Percentiles rank a stretch among this genome's conserved stretches.
These are phyloP conservation scores for Trichoderma asperellum DNA, from an alignment of 2,329 filamentous ascomycete genomes.

Conservation along the genomic window DNA sequence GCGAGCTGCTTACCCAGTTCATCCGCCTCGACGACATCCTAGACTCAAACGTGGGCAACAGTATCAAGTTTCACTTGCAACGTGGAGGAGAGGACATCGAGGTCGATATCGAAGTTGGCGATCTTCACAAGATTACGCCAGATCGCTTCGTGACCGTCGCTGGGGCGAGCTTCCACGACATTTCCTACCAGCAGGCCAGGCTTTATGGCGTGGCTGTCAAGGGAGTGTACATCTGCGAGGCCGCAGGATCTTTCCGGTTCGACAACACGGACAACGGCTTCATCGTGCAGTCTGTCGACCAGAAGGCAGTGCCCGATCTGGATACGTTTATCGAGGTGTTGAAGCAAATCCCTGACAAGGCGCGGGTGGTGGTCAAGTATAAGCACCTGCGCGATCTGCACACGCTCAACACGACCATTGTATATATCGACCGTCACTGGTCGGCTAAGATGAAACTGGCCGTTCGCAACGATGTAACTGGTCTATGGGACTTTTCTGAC, in stretches of 20 bases:
- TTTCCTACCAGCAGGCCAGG: conserved; percentile 97
- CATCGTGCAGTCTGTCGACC: conserved; percentile 90
- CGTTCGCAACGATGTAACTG: conserved; percentile 84
- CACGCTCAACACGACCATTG: conserved; percentile 88
- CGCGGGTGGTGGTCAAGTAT: conserved; percentile 91
- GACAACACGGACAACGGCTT: conserved; percentile 90
- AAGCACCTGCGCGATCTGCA: conserved; percentile 94
- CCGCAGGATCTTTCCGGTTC: conserved; percentile 91
- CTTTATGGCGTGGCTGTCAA: conserved; percentile 90
- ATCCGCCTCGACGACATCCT: conserved; percentile 88
- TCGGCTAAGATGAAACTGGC: conserved; percentile 92
- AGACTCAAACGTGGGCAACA: conserved; percentile 80
- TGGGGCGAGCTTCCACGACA: conserved; percentile 90
- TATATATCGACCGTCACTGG: conserved; percentile 95
- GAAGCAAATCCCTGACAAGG: conserved; percentile 78
- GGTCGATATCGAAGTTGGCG: conserved; percentile 81
- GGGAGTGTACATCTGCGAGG: conserved; percentile 94
- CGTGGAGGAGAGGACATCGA: conserved; percentile 86
- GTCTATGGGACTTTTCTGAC: conserved; percentile 92
- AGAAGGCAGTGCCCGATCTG: conserved; percentile 86
- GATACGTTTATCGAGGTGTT: conserved; percentile 90
- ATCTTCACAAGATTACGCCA: conserved; percentile 92
- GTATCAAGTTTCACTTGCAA: conserved; percentile 81
- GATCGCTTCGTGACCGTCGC: conserved; percentile 94
- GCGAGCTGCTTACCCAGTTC: conserved; percentile 89